Evolutionary conservation across 139 green algal species (phyloP).

Genomic region (Ulvella scutata): DNA sequence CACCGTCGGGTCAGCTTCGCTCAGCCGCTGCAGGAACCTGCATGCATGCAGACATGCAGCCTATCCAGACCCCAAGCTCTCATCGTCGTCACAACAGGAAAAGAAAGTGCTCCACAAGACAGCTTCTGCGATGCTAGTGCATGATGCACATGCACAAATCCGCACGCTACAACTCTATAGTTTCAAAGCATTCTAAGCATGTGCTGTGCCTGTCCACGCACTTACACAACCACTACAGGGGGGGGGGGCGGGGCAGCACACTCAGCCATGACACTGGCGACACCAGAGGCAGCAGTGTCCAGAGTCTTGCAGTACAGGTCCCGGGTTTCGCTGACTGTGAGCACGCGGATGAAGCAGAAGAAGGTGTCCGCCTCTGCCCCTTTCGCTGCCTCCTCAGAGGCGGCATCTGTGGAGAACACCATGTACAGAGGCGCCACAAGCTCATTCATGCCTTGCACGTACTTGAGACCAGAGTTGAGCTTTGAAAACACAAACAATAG

Average conservation of each 20-base stretch:
- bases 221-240: too few species aligned
- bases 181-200: too few species aligned
- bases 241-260: neutral
- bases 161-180: too few species aligned
- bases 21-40: neutral
- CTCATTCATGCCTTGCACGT: slow-evolving; percentile 14
- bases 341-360: slow-evolving; percentile 4
- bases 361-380: slow-evolving; percentile 10
- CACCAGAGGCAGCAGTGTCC: slow-evolving; percentile 1
- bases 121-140: too few species aligned
- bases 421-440: slow-evolving; percentile 1
- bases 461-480: slow-evolving; percentile 7
- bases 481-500: slow-evolving; percentile 8
- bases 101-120: too few species aligned
- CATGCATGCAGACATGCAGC: too few species aligned
- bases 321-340: neutral
- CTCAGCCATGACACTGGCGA: neutral
- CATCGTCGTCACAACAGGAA: too few species aligned
- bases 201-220: too few species aligned
- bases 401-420: neutral
- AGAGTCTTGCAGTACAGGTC: slow-evolving; percentile 7
- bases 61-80: too few species aligned
- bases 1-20: neutral
- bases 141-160: too few species aligned
- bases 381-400: neutral